phyloP scores from a whole-genome alignment of 2,329 filamentous ascomycete species.

The Pseudogymnoascus sp. region DNA sequence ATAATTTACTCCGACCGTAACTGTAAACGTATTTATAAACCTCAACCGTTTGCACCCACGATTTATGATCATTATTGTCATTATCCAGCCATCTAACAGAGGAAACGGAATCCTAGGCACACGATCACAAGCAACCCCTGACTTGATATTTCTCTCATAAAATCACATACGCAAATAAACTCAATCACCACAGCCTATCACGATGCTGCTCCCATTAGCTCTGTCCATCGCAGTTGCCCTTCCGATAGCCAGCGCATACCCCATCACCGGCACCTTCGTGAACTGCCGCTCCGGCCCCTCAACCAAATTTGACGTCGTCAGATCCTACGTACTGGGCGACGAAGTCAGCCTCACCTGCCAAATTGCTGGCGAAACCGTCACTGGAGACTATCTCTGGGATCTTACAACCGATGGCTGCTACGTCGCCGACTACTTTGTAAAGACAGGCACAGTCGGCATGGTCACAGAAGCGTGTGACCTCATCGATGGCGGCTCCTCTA shows the following conservation, averaged over 20 bases:
- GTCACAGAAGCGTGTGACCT: neutral
- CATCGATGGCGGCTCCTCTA: neutral
- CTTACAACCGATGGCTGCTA: slow-evolving; percentile 14
- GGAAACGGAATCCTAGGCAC: neutral
- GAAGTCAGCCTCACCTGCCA: slow-evolving; percentile 14
- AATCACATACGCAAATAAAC: neutral
- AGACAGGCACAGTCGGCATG: slow-evolving; percentile 11
- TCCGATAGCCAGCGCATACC: neutral
- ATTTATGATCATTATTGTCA: neutral
- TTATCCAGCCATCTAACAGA: neutral
- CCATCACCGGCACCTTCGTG: slow-evolving; percentile 5
- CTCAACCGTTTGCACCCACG: too few species aligned
- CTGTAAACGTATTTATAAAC: neutral
- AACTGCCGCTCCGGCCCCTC: slow-evolving; percentile 10
- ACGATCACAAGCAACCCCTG: neutral
- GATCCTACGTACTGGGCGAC: slow-evolving; percentile 8
- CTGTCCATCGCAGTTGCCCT: neutral
- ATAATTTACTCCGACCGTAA: neutral
- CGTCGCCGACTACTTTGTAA: slow-evolving; percentile 15
- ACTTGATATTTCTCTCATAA: neutral
- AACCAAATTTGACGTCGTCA: slow-evolving; percentile 10
- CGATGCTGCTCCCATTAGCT: neutral
- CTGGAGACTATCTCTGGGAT: slow-evolving; percentile 14
- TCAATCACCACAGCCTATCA: neutral
- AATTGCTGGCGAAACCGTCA: slow-evolving; percentile 9